Base-by-base conservation (phyloP, 495 filamentous ascomycete genomes). In the Zalerion maritima region DNA sequence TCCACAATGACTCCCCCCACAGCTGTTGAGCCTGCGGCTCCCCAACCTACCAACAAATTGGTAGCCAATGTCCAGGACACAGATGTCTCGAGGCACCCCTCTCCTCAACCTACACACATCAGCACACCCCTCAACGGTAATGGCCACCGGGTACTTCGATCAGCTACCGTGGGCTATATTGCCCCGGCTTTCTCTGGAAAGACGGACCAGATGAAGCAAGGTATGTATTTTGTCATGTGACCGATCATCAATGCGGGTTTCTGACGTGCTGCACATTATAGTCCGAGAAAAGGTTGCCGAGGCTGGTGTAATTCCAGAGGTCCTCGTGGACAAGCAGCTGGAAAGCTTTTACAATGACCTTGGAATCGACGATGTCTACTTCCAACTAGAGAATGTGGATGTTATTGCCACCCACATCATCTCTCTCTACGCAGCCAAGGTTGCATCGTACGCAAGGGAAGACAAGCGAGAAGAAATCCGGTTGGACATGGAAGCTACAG, bases 281-380 rank as follows among this genome's bases (percentile, higher is more conserved):
- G 60, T 64, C 44, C 55, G 50, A 44, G 45, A 41, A 14, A 28
- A 46, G 34, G 64, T 66, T 37, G 36, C 23, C 18, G 49, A 56
- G 25, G 47, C 43, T 47, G 76, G 70, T 21, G 94, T 93, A 71
- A 81, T 97, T 31, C 89, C 89, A 2, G 59, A 64, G 30, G 69
- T 80, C 23, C 78, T 94, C 38, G 67, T 94, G 21, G 73, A 85
- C 33, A 67, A 73, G 2, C 84, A 97, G 55, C 81, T 83, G 18
- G 66, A 68, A 11, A 96, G 89, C 91, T 97, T 97, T 65, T 97
- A 97, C 60, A 80, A 89, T 41, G 78, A 85, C 50, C 69, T 97
- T 9, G 91, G 89, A 29, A 97, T 97, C 45, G 89, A 97, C 54
- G 89, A 97, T 55, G 86, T 93, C 60, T 97, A 97, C 58, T 97